Base-by-base conservation (phyloP, 352 stramenopile genomes). In the Phytophthora rubi region DNA sequence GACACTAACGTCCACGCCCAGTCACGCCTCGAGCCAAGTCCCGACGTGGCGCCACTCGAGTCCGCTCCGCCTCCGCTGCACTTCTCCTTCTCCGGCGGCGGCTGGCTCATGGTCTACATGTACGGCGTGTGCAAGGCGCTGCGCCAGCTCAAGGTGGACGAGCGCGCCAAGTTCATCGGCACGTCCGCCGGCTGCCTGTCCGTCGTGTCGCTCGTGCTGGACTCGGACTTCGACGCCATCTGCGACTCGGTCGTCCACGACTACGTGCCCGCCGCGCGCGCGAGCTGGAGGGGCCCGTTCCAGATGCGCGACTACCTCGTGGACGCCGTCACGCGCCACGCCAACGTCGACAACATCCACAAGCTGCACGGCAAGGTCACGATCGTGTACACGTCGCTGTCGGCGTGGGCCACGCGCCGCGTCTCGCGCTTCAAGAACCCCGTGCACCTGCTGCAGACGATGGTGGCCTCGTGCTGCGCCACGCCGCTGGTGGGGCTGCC, bases 81-180 rank as follows among this genome's bases (percentile, higher is more conserved):
- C 56, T 83, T 85, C 58, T 89, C 71, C 30, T 90, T 90, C 63
- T 71, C 74, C 1, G 79, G 79, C n/a, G n/a, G 73, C 30, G 82
- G 81, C 6, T 90, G 81, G 82, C 78, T 89, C 57, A 86, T 85
- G 66, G 71, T 80, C 57, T 89, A 86, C 68, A 77, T 86, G 63
- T 86, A 84, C 33, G 81, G 82, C 51, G 82, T 89, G 39, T 80
- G 67, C 62, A 83, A 90, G 56, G 77, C 80, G n/a, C 69, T 90
- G 26, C 82, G 80, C 4, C 63, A 85, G 44, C 64, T 71, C 12
- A 77, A 75, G 13, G 51, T 86, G 13, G 56, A 83, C 63, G 32
- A 79, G n/a, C 71, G 73, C 21, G 63, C 78, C 16, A 68, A 65
- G 28, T 84, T 85, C 48, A 80, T 86, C 33, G 82, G 80, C 35